phyloP scores from a whole-genome alignment of 768 basidiomycete genomes.

The Tricholomella constricta region DNA sequence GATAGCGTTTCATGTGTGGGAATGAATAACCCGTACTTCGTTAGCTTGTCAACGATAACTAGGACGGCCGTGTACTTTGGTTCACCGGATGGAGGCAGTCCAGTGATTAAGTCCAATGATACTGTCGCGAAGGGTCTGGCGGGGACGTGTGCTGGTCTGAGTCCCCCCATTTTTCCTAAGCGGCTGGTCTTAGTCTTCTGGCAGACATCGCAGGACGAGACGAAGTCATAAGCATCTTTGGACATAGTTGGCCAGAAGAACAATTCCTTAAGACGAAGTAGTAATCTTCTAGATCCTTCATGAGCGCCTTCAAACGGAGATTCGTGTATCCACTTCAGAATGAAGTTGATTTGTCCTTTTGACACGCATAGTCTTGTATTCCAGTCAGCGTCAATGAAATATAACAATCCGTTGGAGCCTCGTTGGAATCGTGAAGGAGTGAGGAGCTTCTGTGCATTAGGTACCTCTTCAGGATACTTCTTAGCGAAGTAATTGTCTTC shows the following conservation, averaged over 20 bases:
- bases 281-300: conserved; percentile 6
- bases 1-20: conserved; percentile 18
- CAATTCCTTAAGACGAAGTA: conserved; percentile 4
- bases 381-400: conserved; percentile 22
- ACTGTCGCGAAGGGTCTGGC: conserved; percentile 20
- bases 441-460: no score
- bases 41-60: conserved; percentile 26
- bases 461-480: not conserved
- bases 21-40: conserved; percentile 21
- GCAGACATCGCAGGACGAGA: conserved; percentile 22
- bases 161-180: conserved; percentile 12
- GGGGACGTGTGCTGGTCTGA: conserved; percentile 24
- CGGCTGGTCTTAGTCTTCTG: conserved; percentile 26
- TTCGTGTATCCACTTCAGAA: conserved; percentile 19
- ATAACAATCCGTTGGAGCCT: conserved; percentile 12
- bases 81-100: conserved; percentile 20
- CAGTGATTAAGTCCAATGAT: conserved; percentile 24
- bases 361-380: conserved; percentile 19
- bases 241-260: conserved; percentile 7
- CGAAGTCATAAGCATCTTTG: conserved; percentile 14
- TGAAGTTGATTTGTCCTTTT: not conserved
- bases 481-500: no score
- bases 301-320: conserved; percentile 15
- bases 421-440: conserved; percentile 12
- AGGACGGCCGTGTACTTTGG: conserved; percentile 19